Evolutionary conservation across 495 filamentous ascomycete genomes (phyloP), one percentile per base, ranked within the genome.

Genomic region (Hyaloscypha variabilis): DNA sequence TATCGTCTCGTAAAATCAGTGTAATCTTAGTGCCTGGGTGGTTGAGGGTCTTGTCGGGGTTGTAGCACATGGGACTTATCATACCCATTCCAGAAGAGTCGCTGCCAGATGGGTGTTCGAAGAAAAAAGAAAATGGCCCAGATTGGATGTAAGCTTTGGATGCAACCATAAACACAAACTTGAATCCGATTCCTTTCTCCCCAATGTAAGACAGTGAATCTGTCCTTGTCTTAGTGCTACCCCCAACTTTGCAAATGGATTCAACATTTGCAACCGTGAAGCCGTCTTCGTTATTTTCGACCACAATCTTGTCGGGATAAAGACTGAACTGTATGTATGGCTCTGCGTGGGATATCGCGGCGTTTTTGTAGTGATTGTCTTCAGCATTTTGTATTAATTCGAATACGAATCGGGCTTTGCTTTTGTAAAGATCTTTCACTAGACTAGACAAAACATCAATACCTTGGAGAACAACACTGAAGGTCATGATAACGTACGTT

Each of bases 171-270:
- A 82, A 83, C 1, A 83, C 76, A 0, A 77, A 81, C 60, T 82
- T 82, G 69, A 82, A 83, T 0, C 81, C 80, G 53, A 81, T 79
- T 17, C 78, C 79, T 54, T 83, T 83, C 51, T 79, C 80, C 13
- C 80, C 81, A 62, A 77, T 77, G 58, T 77, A 78, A 1, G 69
- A 67, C 25, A 67, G 65, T 2, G 57, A 4, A 26, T 21, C 63
- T 0, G 65, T 31, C 57, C 79, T 81, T n/a, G 74, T 74, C 39
- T 42, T 42, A 19, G 39, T 42, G 67, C 78, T 79, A 31, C 76
- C 21, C 5, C 74, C 74, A 42, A 76, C 69, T 19, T 52, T 55
- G 63, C 77, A 78, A n/a, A 81, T 75, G n/a, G 78, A 78, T 19
- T 62, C 49, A 19, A 81, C 54, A 58, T 81, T 71, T 11, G 63